Percentiles rank a stretch among this genome's conserved stretches.
Evolutionary conservation across 345 rosid genomes (phyloP).

Genomic region (Eucalyptus victrix): DNA sequence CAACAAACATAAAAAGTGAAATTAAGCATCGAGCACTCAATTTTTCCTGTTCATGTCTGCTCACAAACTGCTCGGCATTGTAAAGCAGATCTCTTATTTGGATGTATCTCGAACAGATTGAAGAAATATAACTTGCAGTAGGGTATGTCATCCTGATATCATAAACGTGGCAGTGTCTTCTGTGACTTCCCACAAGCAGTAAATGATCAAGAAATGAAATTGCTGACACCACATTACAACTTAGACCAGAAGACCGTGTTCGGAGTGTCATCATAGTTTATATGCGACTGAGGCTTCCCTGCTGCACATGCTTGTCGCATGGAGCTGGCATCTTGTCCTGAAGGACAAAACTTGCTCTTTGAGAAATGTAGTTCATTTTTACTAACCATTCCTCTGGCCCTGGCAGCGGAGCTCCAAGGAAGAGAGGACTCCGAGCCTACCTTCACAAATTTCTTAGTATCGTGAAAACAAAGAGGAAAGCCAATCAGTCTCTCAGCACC

Average conservation of each 20-base stretch:
- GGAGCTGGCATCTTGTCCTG: background rate
- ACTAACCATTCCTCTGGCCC: slow-evolving; percentile 43
- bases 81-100: background rate
- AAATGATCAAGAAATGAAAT: background rate
- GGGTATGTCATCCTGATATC: background rate
- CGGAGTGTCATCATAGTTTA: background rate
- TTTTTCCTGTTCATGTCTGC: background rate
- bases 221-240: background rate
- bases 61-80: background rate
- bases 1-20: background rate
- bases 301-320: background rate
- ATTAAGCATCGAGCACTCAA: background rate
- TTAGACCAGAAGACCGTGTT: background rate
- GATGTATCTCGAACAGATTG: background rate
- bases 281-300: background rate
- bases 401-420: slow-evolving; percentile 27
- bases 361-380: background rate
- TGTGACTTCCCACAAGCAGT: background rate
- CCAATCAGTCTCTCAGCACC: background rate
- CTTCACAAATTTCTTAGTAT: slow-evolving; percentile 24
- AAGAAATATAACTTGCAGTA: background rate
- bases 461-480: background rate
- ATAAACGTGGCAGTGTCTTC: background rate
- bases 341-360: background rate
- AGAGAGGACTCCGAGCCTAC: slow-evolving; percentile 27